Evolutionary conservation across 495 filamentous ascomycete species (phyloP), one percentile per base, ranked within the genome.

Genomic region (Penicillium atrosanguineum): DNA sequence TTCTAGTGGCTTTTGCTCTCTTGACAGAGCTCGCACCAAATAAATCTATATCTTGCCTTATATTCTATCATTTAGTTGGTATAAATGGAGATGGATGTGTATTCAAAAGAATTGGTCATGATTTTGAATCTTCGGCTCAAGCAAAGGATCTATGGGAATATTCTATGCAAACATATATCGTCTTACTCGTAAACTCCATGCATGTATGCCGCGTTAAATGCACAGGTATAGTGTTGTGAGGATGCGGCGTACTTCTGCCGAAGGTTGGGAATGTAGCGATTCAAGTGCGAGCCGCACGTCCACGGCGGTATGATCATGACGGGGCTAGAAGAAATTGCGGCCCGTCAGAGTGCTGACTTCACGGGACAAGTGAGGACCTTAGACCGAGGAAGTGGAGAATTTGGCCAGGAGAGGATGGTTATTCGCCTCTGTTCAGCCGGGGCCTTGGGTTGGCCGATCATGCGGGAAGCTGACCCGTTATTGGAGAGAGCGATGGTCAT

Each of bases 121-220:
- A 38, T 34, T 34, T 23, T 38, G 16, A 16, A 49, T 26, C 18
- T 15, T 26, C 14, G n/a, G 18, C 18, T 40, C 16, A 28, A 49
- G 26, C 28, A 34, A 25, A 26, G 8, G 23, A 36, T 49, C 47
- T 49, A 41, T 49, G 37, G n/a, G 40, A 29, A 23, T 20, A 44
- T 39, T 48, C 7, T 41, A 49, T 49, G 47, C 37, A 41, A 49
- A 31, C 25, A 23, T 49, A 15, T 49, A 41, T 49, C 47, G 23
- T 49, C 36, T 37, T 39, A 21, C n/a, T 46, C 46, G 19, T 48
- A 34, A 31, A 26, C 9, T 20, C 46, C 18, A 34, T 49, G 25
- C 36, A 31, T 19, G 8, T 34, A 26, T 21, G 46, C 8, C 40
- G 20, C 14, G 31, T 5, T 34, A 34, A 14, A 34, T 15, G 31